Percentiles rank a stretch among this genome's conserved stretches.
Evolutionary conservation across 371 early-diverging fungal genomes (phyloP).

Genomic region (Mucor saturninus): DNA sequence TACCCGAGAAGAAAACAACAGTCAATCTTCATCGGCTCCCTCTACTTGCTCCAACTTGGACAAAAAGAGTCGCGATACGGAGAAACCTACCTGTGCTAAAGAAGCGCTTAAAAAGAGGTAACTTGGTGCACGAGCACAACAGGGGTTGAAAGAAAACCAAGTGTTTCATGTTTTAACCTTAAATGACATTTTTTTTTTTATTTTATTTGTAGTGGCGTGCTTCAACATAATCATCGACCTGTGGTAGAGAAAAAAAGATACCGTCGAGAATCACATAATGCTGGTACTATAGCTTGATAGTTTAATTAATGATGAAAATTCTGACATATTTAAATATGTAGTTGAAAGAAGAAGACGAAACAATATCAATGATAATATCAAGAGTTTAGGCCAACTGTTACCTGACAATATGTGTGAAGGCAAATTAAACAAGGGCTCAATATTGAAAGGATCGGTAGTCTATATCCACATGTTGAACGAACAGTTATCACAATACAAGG

Average conservation of each 20-base stretch:
- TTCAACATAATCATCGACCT: not conserved
- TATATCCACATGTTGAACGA: slow-evolving; percentile 45
- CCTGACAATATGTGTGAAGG: slow-evolving; percentile 27
- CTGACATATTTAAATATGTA: not conserved
- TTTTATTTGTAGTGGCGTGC: not conserved
- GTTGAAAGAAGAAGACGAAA: slow-evolving; percentile 27
- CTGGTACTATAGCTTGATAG: not conserved
- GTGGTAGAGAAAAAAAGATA: slow-evolving; percentile 8
- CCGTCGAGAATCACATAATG: slow-evolving; percentile 25
- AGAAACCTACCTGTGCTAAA: not conserved
- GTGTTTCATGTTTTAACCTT: not conserved
- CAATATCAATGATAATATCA: slow-evolving; percentile 28
- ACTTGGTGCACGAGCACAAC: not conserved
- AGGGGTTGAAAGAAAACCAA: not conserved
- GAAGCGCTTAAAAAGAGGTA: slow-evolving; percentile 1
- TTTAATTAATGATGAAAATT: not conserved
- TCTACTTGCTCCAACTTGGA: not conserved
- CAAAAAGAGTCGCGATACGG: not conserved
- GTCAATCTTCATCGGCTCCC: not conserved
- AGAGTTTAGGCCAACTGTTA: slow-evolving; percentile 17
- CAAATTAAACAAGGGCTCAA: slow-evolving; percentile 74
- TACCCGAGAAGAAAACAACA: slow-evolving; percentile 2
- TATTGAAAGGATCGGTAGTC: slow-evolving; percentile 82
- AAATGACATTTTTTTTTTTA: not conserved
- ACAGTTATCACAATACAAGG: slow-evolving; percentile 38